Percentiles rank a stretch among this genome's conserved stretches.
These are phyloP conservation scores for Lichina pygmaea DNA, from an alignment of 495 filamentous ascomycete genomes.

Conservation along the genomic window DNA sequence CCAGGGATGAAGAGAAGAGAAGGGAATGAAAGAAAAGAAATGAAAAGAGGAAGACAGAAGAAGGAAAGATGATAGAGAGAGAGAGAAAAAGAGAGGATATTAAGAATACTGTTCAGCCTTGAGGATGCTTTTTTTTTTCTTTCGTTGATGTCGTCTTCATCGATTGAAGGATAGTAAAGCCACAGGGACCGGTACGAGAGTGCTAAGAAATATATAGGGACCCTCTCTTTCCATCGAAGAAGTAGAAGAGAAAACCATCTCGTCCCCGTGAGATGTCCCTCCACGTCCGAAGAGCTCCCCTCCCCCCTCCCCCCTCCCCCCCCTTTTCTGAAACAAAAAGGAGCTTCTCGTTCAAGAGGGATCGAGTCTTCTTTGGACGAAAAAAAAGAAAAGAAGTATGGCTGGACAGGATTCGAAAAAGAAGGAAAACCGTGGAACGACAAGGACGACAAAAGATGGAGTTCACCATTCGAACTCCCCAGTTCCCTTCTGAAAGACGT, in stretches of 20 bases:
- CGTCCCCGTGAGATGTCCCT: too few relatives aligned
- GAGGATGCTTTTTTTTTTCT: not conserved
- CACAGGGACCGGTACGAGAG: too few relatives aligned
- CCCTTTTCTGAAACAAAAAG: too few relatives aligned
- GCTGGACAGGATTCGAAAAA: not conserved
- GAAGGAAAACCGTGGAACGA: too few relatives aligned
- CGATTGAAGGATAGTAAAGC: too few relatives aligned
- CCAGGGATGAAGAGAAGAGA: not conserved
- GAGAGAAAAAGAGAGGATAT: slow-evolving; percentile 1
- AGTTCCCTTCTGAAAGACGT: slow-evolving; percentile 84
- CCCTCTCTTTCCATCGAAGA: too few relatives aligned
- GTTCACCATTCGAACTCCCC: slow-evolving; percentile 91
- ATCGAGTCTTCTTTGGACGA: not conserved
- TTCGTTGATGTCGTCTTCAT: too few relatives aligned
- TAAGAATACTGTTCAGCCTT: not conserved
- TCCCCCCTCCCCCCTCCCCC: too few relatives aligned
- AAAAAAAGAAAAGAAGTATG: not conserved
- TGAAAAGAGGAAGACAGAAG: slow-evolving; percentile 1
- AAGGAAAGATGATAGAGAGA: slow-evolving; percentile 4
- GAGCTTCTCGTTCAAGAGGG: not conserved
- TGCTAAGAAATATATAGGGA: too few relatives aligned
- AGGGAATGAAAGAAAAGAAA: not conserved
- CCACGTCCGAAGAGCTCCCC: too few relatives aligned
- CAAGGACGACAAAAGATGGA: too few relatives aligned
- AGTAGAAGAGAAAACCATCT: too few relatives aligned